These are phyloP conservation scores for Mortierella sp. DNA, from an alignment of 371 early-diverging fungal genomes.

Conservation along the genomic window DNA sequence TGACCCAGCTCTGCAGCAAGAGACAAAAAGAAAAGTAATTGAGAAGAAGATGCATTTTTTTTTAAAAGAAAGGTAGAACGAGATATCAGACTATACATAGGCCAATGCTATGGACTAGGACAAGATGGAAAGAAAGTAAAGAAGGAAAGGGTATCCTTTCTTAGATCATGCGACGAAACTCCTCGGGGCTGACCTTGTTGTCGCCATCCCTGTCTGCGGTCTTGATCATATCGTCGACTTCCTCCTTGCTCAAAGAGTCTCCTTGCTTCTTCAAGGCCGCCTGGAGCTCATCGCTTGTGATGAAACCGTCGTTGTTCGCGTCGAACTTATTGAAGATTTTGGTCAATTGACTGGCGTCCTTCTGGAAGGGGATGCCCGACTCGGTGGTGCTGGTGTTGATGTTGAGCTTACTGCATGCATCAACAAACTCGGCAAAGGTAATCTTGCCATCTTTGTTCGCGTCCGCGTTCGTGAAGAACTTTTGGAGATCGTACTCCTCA, in stretches of 20 bases:
- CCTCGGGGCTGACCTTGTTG: slow-evolving; percentile 19
- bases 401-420: slow-evolving; percentile 14
- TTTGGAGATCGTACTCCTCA: slow-evolving; percentile 19
- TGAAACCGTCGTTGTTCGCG: slow-evolving; percentile 78
- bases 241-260: slow-evolving; percentile 67
- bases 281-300: slow-evolving; percentile 72
- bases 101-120: no score
- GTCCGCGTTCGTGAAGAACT: slow-evolving; percentile 31
- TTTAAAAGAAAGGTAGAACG: no score
- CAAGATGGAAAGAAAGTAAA: no score
- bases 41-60: no score
- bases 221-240: slow-evolving; percentile 75
- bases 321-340: slow-evolving; percentile 63
- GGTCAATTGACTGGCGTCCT: slow-evolving; percentile 13
- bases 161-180: slow-evolving; percentile 26
- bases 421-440: slow-evolving; percentile 27
- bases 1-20: no score
- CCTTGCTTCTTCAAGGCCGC: slow-evolving; percentile 64
- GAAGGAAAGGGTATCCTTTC: no score
- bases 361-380: slow-evolving; percentile 13
- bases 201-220: slow-evolving; percentile 60
- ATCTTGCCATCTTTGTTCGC: slow-evolving; percentile 44
- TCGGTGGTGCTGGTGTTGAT: background rate
- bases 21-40: no score
- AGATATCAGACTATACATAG: no score